Base-by-base conservation (phyloP, 257 asterid genomes). In the Perilla frutescens region DNA sequence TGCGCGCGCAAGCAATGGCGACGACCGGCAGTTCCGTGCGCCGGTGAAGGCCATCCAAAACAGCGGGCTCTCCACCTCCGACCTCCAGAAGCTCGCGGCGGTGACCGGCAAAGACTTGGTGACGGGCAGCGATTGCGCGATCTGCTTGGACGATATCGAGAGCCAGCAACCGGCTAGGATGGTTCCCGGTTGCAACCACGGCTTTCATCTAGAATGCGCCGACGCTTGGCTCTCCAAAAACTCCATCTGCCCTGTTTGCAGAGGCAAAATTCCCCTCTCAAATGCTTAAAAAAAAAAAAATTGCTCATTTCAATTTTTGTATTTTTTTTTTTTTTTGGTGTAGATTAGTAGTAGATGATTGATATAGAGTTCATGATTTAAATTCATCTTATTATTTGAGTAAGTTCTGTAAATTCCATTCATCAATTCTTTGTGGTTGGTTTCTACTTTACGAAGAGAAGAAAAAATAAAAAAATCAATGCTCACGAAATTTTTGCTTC, bases 121-220 rank as follows among this genome's bases (percentile, higher is more conserved):
- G 10, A 1, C 89, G 77, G 87, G 84, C 26, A 66, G 76, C 0
- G 98, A 93, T 32, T 93, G 98, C 63, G 96, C 96, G 8, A 90
- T 93, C 4, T 93, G 97, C n/a, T 75, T 93, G 81, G 97, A 93
- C 41, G 90, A 85, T 5, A 90, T 93, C 53, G 87, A 75, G 71
- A 13, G 45, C 11, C 89, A 90, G 31, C 90, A 93, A 60, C 75
- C 81, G 62, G 96, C 96, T 2, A 75, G 93, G 8, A 26, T 89
- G 83, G 74, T 93, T 6, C 98, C 97, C 6, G 96, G 92, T 7
- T 93, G 98, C 76, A 88, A 89, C 74, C 98, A 93, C 53, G 97
- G 98, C 12, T 93, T 91, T 48, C 98, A 93, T 65, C 39, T 86
- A 3, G 81, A 80, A 59, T 93, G 98, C 66, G 97, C 87, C 37